Conservation (phyloP, 495 filamentous ascomycete genomes). For the Aspergillus biplanus region DNA sequence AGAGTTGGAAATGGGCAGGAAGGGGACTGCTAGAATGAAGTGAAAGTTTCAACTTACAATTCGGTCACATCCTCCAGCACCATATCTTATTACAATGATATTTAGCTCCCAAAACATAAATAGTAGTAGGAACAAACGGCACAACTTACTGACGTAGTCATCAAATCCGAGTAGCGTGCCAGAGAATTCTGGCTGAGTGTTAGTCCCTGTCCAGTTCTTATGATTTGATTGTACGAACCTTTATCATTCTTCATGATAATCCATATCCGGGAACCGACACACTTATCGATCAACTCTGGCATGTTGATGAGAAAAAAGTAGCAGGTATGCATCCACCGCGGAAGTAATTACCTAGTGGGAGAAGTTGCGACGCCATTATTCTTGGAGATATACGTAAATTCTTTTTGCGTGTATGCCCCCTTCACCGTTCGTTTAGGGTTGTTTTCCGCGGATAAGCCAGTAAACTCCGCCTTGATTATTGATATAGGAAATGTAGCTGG, state of each 20-base stretch:
- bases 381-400: background rate
- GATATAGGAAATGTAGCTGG: constrained; percentile 32
- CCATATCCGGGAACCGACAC: constrained; percentile 96
- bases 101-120: background rate
- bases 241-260: constrained; percentile 99
- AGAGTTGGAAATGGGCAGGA: background rate
- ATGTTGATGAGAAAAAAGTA: constrained; percentile 26
- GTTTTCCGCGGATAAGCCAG: background rate
- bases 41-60: constrained; percentile 66
- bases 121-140: constrained; percentile 4
- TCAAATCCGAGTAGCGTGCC: constrained; percentile 94
- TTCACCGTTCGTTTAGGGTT: background rate
- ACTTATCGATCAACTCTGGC: constrained; percentile 96
- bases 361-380: constrained; percentile 77
- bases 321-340: constrained; percentile 1
- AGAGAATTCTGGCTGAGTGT: constrained; percentile 73
- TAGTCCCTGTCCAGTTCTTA: constrained; percentile 14
- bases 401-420: background rate
- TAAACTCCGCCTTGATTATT: constrained; percentile 2
- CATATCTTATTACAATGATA: constrained; percentile 71
- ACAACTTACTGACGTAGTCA: constrained; percentile 96
- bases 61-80: constrained; percentile 96
- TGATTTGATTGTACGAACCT: constrained; percentile 52
- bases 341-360: constrained; percentile 65
- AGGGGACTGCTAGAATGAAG: background rate